These are phyloP conservation scores for Hygrophoropsis aurantiaca DNA, from an alignment of 768 basidiomycete genomes.

Conservation along the genomic window DNA sequence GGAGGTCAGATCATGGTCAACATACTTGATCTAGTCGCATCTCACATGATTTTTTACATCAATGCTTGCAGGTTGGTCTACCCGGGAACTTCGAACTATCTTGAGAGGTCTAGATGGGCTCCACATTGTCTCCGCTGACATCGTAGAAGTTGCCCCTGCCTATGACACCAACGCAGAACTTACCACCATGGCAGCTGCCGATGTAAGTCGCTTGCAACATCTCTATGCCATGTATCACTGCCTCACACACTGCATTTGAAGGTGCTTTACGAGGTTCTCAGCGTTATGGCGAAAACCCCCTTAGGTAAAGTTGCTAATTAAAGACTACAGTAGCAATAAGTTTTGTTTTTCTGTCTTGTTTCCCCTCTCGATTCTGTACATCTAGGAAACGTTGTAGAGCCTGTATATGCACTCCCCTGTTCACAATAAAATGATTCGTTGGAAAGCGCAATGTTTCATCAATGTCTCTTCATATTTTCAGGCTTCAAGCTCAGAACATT, in stretches of 20 bases:
- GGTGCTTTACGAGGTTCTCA: conserved; percentile 75
- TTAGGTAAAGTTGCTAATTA: conserved; percentile 53
- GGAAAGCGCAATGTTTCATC: too few relatives aligned
- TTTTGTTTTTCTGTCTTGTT: too few relatives aligned
- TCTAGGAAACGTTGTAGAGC: too few relatives aligned
- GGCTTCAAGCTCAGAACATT: too few relatives aligned
- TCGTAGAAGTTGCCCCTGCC: conserved; percentile 84
- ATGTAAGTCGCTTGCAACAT: conserved; percentile 50
- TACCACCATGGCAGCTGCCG: conserved; percentile 64
- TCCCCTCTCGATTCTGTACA: too few relatives aligned
- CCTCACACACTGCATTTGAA: conserved; percentile 30
- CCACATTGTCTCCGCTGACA: conserved; percentile 76
- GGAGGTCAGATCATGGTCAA: conserved; percentile 45
- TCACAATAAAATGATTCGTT: too few relatives aligned
- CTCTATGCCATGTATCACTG: conserved; percentile 1
- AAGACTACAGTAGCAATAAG: too few relatives aligned
- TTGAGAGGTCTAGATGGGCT: conserved; percentile 74
- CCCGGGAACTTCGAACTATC: conserved; percentile 77
- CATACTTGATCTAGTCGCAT: too few relatives aligned
- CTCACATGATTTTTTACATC: not conserved
- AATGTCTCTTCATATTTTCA: too few relatives aligned
- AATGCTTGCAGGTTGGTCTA: conserved; percentile 59
- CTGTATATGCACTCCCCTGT: too few relatives aligned
- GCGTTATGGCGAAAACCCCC: conserved; percentile 79
- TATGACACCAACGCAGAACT: conserved; percentile 70